These are phyloP conservation scores for Oropetium thomaeum DNA, from an alignment of 176 grass and related monocot species.

Conservation along the genomic window DNA sequence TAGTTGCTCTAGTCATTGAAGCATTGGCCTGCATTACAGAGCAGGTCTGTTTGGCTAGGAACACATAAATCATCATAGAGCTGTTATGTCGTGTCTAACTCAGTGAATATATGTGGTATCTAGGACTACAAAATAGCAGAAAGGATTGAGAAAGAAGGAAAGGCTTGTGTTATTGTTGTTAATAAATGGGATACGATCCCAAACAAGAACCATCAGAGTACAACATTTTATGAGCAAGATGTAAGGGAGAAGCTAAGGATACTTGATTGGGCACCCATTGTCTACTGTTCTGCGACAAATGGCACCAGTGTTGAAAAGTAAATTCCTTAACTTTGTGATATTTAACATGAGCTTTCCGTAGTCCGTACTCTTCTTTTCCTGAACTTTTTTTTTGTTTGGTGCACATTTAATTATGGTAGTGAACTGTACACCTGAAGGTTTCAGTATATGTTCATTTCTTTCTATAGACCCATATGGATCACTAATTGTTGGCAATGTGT, in stretches of 20 bases:
- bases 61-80: slow-evolving; percentile 4
- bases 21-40: slow-evolving; percentile 87
- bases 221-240: slow-evolving; percentile 88
- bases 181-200: slow-evolving; percentile 99
- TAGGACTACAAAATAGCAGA: slow-evolving; percentile 95
- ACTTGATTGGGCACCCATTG: slow-evolving; percentile 91
- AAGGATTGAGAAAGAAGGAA: slow-evolving; percentile 94
- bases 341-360: no score
- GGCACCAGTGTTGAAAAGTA: slow-evolving; percentile 87
- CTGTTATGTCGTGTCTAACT: slow-evolving; percentile 1
- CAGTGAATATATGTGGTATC: slow-evolving; percentile 12
- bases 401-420: not conserved
- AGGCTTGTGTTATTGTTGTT: slow-evolving; percentile 90
- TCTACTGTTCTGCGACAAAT: slow-evolving; percentile 80
- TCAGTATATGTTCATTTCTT: not conserved
- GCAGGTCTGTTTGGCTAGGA: slow-evolving; percentile 54
- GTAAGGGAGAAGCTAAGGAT: slow-evolving; percentile 86
- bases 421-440: not conserved
- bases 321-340: slow-evolving; percentile 12
- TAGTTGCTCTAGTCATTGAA: slow-evolving; percentile 92
- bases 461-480: not conserved
- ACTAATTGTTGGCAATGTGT: no score
- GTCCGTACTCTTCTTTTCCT: not conserved
- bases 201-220: slow-evolving; percentile 93
- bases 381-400: not conserved